Evolutionary conservation across 2,329 filamentous ascomycete genomes (phyloP), one percentile per base, ranked within the genome.

Genomic region (Alternaria arborescens): DNA sequence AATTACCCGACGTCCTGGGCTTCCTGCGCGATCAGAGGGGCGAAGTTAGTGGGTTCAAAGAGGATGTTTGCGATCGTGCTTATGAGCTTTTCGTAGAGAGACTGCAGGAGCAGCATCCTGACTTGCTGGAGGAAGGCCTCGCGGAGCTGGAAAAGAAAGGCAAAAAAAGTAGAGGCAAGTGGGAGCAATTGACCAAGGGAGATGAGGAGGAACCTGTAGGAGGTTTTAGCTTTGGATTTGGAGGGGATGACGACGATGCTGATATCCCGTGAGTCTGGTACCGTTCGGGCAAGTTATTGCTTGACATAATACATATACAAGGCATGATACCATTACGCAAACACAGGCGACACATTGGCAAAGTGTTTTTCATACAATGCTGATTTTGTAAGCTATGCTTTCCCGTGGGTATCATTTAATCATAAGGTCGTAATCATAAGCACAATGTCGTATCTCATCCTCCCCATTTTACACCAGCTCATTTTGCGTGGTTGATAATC

Each of bases 401-500:
- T 40, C 18, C 34, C 22, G 22, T 40, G 58, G 58, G 58, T 60
- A 60, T 60, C 54, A 43, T 57, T 12, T 22, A 48, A 12, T 63
- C 57, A 36, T 65, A 26, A 44, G 16, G 44, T 63, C 58, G 30
- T 65, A 50, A 18, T 61, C 61, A 34, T 60, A 46, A 52, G 16
- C 30, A 48, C 61, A 43, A 32, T 52, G 20, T 41, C 53, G 41
- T 50, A 26, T 44, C 40, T 30, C 43, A 18, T 24, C 18, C 20
- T 24, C 20, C 16, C 16, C 26, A 5, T 16, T 43, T 26, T 24
- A 8, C 24, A 10, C 28, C 24, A 43, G 41, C 52, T 47, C 85
- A 94, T 72, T 90, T 91, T 7, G 94, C 94, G 78, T 99, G 95
- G 41, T 86, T 85, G 52, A 97, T 89, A 72, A 99, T 93, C 77